Base-by-base conservation (phyloP, 164 flowering plant species). In the Magnolia sinica region DNA sequence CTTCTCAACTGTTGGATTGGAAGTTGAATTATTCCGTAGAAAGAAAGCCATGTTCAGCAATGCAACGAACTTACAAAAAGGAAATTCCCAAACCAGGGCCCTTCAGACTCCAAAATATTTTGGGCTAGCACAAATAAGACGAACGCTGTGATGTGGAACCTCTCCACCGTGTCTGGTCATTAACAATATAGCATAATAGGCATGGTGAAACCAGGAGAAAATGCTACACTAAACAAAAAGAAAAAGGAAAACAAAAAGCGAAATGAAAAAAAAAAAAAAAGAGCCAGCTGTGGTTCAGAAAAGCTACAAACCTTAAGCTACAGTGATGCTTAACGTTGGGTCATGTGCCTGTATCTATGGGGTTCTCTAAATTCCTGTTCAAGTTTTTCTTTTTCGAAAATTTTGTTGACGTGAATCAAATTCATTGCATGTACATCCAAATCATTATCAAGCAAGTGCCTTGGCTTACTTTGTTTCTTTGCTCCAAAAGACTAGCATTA, bases 21-120 rank as follows among this genome's bases (percentile, higher is more conserved):
- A 11, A 11, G 10, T 22, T 7, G 7, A 7, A 11, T 51, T n/a
- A 45, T 7, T 64, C 22, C 2, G 58, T 59, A 19, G 18, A 20
- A 74, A 31, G 8, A 45, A 55, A 11, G 68, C 3, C 8, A 50
- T 13, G 37, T 22, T 16, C 20, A 74, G 20, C 80, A 2, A 10
- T 19, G 61, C 61, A 45, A 70, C 16, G 2, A 19, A 87, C 99
- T 90, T 86, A 95, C 99, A 81, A 27, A 80, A 20, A 94, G 78
- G 75, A 96, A 96, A 85, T 83, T 94, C 74, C 85, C 86, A 78
- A 94, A 91, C 99, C 99, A 96, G 70, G 97, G 89, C 72, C 94
- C 96, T 82, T 96, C 99, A 23, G 98, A 97, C 87, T 96, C 99
- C 84, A 89, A 85, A 79, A 96, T 89, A 79, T 96, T 94, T 83